Evolutionary conservation across 495 filamentous ascomycete species (phyloP).

Genomic region (Margaritispora aquatica): DNA sequence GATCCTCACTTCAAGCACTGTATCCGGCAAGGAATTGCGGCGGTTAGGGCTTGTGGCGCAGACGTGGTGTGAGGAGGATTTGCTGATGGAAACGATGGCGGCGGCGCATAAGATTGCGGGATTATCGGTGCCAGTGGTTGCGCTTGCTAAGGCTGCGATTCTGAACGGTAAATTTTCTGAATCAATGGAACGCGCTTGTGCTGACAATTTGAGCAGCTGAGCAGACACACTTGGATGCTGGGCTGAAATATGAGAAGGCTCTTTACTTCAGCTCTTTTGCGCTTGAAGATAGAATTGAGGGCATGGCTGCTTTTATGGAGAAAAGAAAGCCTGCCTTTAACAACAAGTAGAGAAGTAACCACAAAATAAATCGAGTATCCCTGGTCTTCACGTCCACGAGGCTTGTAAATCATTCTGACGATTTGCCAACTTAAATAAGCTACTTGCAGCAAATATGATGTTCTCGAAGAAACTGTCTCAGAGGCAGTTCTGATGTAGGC

Average conservation of each 20-base stretch:
- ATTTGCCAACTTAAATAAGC: too few species aligned
- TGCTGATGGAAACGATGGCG: constrained; percentile 1
- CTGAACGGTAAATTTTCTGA: constrained; percentile 17
- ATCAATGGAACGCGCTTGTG: background rate
- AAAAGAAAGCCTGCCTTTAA: constrained; percentile 22
- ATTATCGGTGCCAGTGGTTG: constrained; percentile 19
- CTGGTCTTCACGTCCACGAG: too few species aligned
- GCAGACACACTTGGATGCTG: background rate
- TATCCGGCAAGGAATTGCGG: background rate
- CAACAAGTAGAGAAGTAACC: too few species aligned
- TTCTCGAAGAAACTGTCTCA: too few species aligned
- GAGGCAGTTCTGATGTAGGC: background rate
- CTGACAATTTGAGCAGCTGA: background rate
- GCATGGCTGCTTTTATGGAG: constrained; percentile 22
- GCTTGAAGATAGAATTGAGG: constrained; percentile 21
- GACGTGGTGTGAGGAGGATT: constrained; percentile 13
- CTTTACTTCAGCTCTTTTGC: constrained; percentile 5
- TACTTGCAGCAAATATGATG: too few species aligned
- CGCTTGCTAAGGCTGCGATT: constrained; percentile 24
- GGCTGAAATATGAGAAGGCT: background rate
- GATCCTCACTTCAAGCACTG: background rate
- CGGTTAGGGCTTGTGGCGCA: constrained; percentile 20
- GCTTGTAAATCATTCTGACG: too few species aligned
- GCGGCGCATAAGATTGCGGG: constrained; percentile 20
- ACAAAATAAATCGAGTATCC: too few species aligned